Evolutionary conservation across 352 stramenopile species (phyloP), one percentile per base, ranked within the genome.

Genomic region (Phytophthora palmivora): DNA sequence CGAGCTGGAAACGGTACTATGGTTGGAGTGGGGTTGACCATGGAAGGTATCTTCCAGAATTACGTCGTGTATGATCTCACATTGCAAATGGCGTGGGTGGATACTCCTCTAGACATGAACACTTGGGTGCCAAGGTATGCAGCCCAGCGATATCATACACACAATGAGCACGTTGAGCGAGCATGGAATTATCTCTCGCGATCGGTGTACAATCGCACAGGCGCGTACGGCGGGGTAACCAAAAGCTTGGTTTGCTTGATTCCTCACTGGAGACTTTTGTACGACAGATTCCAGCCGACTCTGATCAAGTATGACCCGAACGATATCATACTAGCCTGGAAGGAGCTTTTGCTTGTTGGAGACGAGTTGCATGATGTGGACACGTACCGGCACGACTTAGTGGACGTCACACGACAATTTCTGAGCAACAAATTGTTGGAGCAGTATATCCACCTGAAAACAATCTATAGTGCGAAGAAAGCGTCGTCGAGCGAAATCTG

Each of bases 21-120:
- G 82, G 65, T 90, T 36, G 85, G 85, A 18, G 58, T 94, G 6
- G 85, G 85, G 0, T 62, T 92, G 3, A 92, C 84, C 0, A 94
- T 94, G 85, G 85, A 94, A 63, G 85, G 85, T 11, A 94, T 94
- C 37, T 91, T 87, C 62, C 82, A 94, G 56, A 94, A 94, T 66
- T 94, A 94, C 46, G 67, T 94, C 1, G 84, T 94, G 43, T 94
- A 94, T 50, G 85, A 94, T 37, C 63, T 93, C 18, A 74, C 74
- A 7, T 57, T 92, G 9, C 72, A 92, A 55, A 92, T 92, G 83
- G 79, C 81, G 9, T 94, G 81, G 83, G 57, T 82, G 34, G 36
- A 78, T 22, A 42, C 34, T 6, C 67, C 78, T 1, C 46, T 94
- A 0, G 72, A 84, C 34, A 65, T 81, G 1, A 21, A 57, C 1